Percentiles rank a stretch among this genome's conserved stretches.
Conservation (phyloP, 202 grass and related monocot species). For the Musa balbisiana region DNA sequence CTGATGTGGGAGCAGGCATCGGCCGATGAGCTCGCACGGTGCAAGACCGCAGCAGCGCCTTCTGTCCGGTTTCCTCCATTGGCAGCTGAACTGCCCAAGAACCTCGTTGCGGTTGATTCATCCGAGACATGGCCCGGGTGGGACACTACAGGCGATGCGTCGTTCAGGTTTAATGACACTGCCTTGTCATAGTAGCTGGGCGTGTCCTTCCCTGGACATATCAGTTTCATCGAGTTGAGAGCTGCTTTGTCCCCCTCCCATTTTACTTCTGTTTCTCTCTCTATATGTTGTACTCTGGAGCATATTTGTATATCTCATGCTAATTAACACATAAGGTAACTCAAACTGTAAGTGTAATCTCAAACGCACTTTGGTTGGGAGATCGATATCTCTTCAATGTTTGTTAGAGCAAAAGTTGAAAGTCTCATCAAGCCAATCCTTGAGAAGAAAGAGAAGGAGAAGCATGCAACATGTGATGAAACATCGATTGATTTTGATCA, state of each 20-base stretch:
- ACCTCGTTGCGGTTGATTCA: background rate
- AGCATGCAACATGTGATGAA: background rate
- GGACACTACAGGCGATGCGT: slow-evolving; percentile 67
- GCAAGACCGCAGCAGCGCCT: background rate
- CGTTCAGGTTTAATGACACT: slow-evolving; percentile 85
- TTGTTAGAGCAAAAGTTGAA: background rate
- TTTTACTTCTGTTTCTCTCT: no score
- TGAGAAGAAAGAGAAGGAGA: background rate
- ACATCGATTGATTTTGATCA: background rate
- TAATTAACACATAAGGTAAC: background rate
- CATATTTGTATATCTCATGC: no score
- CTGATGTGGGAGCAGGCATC: slow-evolving; percentile 56
- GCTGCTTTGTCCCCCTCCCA: no score
- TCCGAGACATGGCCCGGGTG: slow-evolving; percentile 29
- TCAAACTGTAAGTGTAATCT: background rate
- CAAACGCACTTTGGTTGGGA: background rate
- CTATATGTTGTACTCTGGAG: no score
- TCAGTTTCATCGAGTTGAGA: no score
- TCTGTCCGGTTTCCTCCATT: background rate
- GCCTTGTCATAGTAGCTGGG: no score
- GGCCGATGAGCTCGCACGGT: background rate
- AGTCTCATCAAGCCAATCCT: background rate
- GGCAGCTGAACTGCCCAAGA: slow-evolving; percentile 21
- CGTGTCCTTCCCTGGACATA: no score
- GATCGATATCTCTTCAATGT: background rate